Conservation (phyloP, 2,329 filamentous ascomycete genomes). For the Cyclaneusma minus region DNA sequence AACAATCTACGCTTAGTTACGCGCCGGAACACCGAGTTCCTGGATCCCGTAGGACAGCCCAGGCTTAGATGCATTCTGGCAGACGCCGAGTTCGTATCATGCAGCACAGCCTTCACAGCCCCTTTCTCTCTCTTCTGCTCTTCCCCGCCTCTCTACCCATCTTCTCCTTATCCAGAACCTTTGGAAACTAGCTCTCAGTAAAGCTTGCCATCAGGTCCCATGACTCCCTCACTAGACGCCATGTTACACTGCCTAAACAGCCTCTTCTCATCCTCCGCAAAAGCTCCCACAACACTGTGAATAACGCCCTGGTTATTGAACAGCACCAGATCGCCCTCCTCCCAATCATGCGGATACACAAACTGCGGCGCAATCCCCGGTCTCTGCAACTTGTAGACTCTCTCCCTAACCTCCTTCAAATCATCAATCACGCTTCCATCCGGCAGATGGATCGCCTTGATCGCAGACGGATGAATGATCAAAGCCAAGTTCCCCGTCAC, state of each 20-base stretch:
- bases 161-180: no score
- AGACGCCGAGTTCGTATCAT: no score
- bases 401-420: conserved; percentile 46
- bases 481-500: conserved; percentile 52
- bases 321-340: conserved; percentile 59
- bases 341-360: conserved; percentile 65
- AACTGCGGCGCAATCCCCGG: conserved; percentile 52
- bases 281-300: conserved; percentile 62
- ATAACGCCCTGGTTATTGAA: conserved; percentile 67
- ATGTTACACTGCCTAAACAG: conserved; percentile 70
- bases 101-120: no score
- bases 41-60: no score
- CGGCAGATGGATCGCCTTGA: conserved; percentile 50
- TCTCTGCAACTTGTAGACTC: conserved; percentile 56
- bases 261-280: conserved; percentile 56
- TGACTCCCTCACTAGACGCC: conserved; percentile 38
- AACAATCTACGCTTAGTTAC: no score
- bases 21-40: no score
- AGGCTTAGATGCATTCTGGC: no score
- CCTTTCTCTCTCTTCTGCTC: no score
- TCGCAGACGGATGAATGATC: conserved; percentile 59
- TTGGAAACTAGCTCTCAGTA: conserved; percentile 12
- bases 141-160: no score
- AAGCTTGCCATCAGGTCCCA: conserved; percentile 17
- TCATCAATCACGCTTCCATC: conserved; percentile 58